Evolutionary conservation across 306 rosid genomes (phyloP).

Genomic region (Cicer bijugum): DNA sequence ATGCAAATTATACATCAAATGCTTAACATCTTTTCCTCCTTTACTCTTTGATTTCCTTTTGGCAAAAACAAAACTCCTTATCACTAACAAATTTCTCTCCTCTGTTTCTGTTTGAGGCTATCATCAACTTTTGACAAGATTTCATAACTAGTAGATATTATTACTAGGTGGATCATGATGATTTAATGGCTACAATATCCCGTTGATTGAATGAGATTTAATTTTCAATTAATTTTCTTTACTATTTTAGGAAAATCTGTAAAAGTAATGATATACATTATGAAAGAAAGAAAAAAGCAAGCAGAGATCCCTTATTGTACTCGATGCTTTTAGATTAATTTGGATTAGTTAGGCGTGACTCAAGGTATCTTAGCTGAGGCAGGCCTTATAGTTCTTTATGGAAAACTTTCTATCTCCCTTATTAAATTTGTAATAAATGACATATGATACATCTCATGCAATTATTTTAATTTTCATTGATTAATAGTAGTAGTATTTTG

Average conservation of each 20-base stretch:
- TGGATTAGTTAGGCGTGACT: slow-evolving; percentile 60
- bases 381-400: slow-evolving; percentile 48
- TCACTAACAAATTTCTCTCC: slow-evolving; percentile 1
- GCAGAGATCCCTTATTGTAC: slow-evolving; percentile 54
- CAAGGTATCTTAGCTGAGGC: slow-evolving; percentile 55
- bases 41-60: slow-evolving; percentile 19
- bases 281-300: slow-evolving; percentile 41
- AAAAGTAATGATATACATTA: slow-evolving; percentile 38
- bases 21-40: background rate
- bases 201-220: slow-evolving; percentile 45
- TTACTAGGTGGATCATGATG: slow-evolving; percentile 29
- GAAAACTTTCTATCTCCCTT: slow-evolving; percentile 50
- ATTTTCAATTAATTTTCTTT: slow-evolving; percentile 45
- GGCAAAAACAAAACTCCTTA: slow-evolving; percentile 31
- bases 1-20: no score
- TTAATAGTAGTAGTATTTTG: no score
- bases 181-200: slow-evolving; percentile 44
- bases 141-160: slow-evolving; percentile 43
- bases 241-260: slow-evolving; percentile 43
- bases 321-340: slow-evolving; percentile 46
- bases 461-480: background rate
- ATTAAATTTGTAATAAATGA: slow-evolving; percentile 55
- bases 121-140: slow-evolving; percentile 37
- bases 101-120: slow-evolving; percentile 37
- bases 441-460: slow-evolving; percentile 42